Base-by-base conservation (phyloP, 371 early-diverging fungal genomes). In the Enterospora canceri region DNA sequence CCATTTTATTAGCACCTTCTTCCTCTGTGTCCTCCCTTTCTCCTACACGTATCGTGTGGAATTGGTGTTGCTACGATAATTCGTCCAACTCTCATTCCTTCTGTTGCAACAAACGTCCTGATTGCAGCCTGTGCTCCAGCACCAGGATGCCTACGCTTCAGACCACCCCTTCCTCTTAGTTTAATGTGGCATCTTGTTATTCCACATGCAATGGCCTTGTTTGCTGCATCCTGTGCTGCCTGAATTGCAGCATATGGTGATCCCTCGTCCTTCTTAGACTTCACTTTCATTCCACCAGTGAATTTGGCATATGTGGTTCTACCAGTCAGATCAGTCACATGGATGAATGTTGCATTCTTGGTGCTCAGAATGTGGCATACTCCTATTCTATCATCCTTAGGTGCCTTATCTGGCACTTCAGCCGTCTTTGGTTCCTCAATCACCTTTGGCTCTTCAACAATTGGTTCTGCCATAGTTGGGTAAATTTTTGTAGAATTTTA, bases 271-370 rank as follows among this genome's bases (percentile, higher is more conserved):
- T 97, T 93, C 84, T 98, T 95, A 74, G 97, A 92, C 88, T 97
- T 97, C 78, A 98, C 99, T 86, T 92, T 96, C 97, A 97, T 98
- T 80, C 99, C 99, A 86, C 95, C 99, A 78, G 96, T 95, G 71
- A 95, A 89, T 85, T 95, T 92, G 82, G 87, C 84, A 82, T 97
- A 92, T 82, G 99, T 97, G 86, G 97, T 97, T 80, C 91, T 87
- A 56, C 97, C 97, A 71, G 97, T 91, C 75, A 99, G 83, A 91
- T 99, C 99, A 67, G 99, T 99, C 72, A 97, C 88, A 85, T 97
- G 97, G 40, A 85, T 87, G 77, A 97, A 92, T 77, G 99, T 99
- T 83, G 97, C 97, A 88, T 99, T 99, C 88, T 90, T 93, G 59
- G 91, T 89, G 79, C 97, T 96, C 76, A 88, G 93, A 83, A 99